Base-by-base conservation (phyloP, 2,329 filamentous ascomycete genomes). In the Hypoxylon sp. region DNA sequence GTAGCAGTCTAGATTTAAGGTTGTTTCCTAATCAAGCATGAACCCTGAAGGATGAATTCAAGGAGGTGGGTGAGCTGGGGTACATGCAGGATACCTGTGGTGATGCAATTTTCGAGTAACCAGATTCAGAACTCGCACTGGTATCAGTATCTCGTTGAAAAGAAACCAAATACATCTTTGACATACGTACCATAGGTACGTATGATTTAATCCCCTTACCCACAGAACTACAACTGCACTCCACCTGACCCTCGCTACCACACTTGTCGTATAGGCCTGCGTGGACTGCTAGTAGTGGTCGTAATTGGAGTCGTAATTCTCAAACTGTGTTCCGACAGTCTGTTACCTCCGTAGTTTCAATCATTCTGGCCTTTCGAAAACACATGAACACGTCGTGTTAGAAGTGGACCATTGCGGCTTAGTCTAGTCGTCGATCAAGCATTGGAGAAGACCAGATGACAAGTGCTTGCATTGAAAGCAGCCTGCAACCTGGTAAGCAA, bases 311-410 rank as follows among this genome's bases (percentile, higher is more conserved):
- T 73, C 71, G 70, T 68, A 70, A 71, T 69, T 69, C 72, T 77
- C 73, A 77, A 77, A 77, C 76, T 62, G 63, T 58, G 68, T 74
- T 73, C 74, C 68, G 71, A 74, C 72, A 71, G 71, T 65, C 71
- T 76, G 74, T 72, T 73, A 76, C 75, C 69, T 67, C 50, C 59
- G 55, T 64, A 59, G 76, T 78, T 77, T 77, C 76, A 76, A 64
- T 53, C 30, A 25, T 14, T 50, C 27, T 29, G 41, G n/a, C 27
- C 43, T 64, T 37, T 64, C 39, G 32, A 56, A 53, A 61, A 56
- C 58, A 65, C 43, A 59, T 54, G 50, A 61, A 68, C 25, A 55
- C 46, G 59, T 65, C 56, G 58, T 61, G 67, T 70, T 63, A 39
- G 65, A 65, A 61, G 55, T 68, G 54, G 61, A 61, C 56, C 57